Evolutionary conservation across 78 protist genomes (phyloP), one percentile per base, ranked within the genome.

Genomic region (Dictyostelium brefeldianum): DNA sequence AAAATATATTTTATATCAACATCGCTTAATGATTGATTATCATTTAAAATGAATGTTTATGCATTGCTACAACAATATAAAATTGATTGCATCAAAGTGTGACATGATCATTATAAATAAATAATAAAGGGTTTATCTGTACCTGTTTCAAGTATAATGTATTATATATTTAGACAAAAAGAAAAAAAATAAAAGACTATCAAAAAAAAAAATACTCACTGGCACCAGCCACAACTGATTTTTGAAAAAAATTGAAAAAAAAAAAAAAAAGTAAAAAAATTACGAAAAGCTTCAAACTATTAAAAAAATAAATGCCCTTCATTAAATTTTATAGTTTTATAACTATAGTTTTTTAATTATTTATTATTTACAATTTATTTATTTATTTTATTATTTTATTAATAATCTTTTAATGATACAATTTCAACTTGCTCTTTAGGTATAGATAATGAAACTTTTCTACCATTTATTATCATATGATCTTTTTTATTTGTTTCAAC

Each of bases 121-220:
- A 67, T 67, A 67, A 67, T 43, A 80, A 62, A 80, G 48, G 65
- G 85, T 59, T 78, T 81, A 65, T 81, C 70, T 81, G 62, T 29
- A 81, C 89, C 89, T 81, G 89, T 81, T 81, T 71, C 89, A 81
- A 81, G 78, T 65, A 81, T 71, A 81, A 81, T 47, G n/a, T 53
- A 74, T 17, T 20, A 41, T 69, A 31, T 18, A 25, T 51, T 17
- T 73, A n/a, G 79, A 43, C 54, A 25, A n/a, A 46, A 46, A 36
- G 56, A 43, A 27, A 15, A 73, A 47, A 46, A 47, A 73, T 14
- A 57, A 10, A 11, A 36, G 1, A 36, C 43, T 36, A n/a, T n/a
- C 43, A 57, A 57, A 67, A 67, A 67, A 67, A 31, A 31, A 31
- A 31, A 15, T 25, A 29, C 31, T 67, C 1, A 15, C 0, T 14